Conservation (phyloP, 2,329 filamentous ascomycete species). For the Ophiostoma australiae region DNA sequence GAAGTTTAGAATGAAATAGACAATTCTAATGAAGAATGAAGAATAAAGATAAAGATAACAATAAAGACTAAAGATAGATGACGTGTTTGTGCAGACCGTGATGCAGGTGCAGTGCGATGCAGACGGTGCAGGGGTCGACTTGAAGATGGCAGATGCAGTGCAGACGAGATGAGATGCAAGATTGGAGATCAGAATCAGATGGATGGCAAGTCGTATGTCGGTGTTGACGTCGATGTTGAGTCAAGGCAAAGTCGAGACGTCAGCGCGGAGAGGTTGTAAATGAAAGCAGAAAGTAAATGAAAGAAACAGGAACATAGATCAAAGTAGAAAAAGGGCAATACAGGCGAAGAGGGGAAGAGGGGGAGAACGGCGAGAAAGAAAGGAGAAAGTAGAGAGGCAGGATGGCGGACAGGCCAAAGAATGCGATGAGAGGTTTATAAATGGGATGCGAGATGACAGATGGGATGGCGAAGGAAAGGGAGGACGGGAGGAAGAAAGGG, state of each 20-base stretch:
- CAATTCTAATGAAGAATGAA: not conserved
- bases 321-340: not conserved
- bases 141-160: not conserved
- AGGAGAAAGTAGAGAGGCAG: not conserved
- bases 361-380: not conserved
- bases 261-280: not conserved
- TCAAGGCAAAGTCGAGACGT: not conserved
- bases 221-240: not conserved
- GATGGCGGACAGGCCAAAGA: not conserved
- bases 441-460: not conserved
- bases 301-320: not conserved
- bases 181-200: not conserved
- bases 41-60: not conserved
- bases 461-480: not conserved
- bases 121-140: not conserved
- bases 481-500: not conserved
- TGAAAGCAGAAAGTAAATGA: too few species aligned
- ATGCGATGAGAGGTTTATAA: not conserved
- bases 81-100: not conserved
- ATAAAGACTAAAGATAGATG: not conserved
- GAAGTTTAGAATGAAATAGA: not conserved
- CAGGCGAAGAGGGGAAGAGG: not conserved
- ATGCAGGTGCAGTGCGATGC: not conserved
- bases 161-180: not conserved
- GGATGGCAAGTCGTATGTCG: not conserved